These are phyloP conservation scores for Aspergillus unguis DNA, from an alignment of 2,329 filamentous ascomycete genomes.

Conservation along the genomic window DNA sequence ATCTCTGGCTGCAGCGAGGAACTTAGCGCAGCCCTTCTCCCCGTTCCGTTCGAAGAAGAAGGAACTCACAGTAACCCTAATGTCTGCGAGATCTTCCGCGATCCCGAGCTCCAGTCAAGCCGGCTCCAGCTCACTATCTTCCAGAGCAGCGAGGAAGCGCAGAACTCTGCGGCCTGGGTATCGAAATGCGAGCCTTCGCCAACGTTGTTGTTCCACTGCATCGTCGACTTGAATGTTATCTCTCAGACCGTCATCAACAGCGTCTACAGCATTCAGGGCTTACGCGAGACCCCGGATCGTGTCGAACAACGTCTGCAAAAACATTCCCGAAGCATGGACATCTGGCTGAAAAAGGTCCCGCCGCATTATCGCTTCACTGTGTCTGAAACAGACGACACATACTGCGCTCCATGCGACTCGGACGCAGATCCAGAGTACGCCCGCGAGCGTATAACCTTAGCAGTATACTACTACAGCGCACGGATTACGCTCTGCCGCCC, in stretches of 20 bases:
- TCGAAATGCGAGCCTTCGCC: conserved; percentile 25
- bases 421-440: conserved; percentile 8
- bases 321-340: conserved; percentile 30
- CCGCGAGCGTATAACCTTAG: conserved; percentile 36
- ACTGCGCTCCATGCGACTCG: conserved; percentile 15
- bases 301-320: conserved; percentile 34
- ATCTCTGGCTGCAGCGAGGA: conserved; percentile 38
- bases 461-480: conserved; percentile 41
- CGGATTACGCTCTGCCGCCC: conserved; percentile 42
- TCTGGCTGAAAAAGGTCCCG: conserved; percentile 36
- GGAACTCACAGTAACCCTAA: conserved; percentile 25
- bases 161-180: conserved; percentile 20
- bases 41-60: conserved; percentile 39
- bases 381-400: conserved; percentile 21
- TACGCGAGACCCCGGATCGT: conserved; percentile 28
- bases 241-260: conserved; percentile 37
- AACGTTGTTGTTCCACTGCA: conserved; percentile 37
- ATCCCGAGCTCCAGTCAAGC: conserved; percentile 16
- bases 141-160: conserved; percentile 19
- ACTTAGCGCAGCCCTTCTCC: conserved; percentile 38
- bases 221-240: conserved; percentile 37
- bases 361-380: conserved; percentile 33
- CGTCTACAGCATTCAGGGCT: conserved; percentile 39
- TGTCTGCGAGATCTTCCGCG: conserved; percentile 25
- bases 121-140: conserved; percentile 30